These are phyloP conservation scores for Penicillium paradoxum DNA, from an alignment of 495 filamentous ascomycete genomes.

Conservation along the genomic window DNA sequence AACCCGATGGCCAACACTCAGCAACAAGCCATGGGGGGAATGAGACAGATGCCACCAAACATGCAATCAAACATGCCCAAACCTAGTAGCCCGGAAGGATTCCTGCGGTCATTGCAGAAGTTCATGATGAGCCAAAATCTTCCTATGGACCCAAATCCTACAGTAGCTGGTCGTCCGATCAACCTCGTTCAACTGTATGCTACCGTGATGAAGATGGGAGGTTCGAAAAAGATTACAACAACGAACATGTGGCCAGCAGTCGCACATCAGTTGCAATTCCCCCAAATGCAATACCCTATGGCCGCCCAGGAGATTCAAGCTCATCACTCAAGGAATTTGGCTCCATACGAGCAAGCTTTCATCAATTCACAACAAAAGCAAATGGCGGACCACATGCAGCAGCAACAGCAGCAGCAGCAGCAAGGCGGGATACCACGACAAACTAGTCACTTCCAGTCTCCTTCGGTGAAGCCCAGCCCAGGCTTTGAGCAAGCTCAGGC, in stretches of 20 bases:
- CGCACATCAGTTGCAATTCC: slow-evolving; percentile 62
- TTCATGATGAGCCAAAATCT: slow-evolving; percentile 69
- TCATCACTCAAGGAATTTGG: slow-evolving; percentile 70
- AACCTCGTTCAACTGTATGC: slow-evolving; percentile 71
- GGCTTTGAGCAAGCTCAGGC: slow-evolving; percentile 34
- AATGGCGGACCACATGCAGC: slow-evolving; percentile 42
- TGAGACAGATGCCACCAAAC: slow-evolving; percentile 59
- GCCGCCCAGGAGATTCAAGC: slow-evolving; percentile 63
- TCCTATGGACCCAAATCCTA: slow-evolving; percentile 64
- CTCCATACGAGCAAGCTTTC: slow-evolving; percentile 69
- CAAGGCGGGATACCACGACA: slow-evolving; percentile 27
- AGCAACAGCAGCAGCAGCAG: slow-evolving; percentile 48
- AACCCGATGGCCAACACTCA: slow-evolving; percentile 44
- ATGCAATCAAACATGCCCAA: slow-evolving; percentile 65
- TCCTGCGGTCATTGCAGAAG: slow-evolving; percentile 64
- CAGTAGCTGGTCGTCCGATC: slow-evolving; percentile 64
- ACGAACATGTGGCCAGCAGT: slow-evolving; percentile 68
- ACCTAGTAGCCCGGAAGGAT: slow-evolving; percentile 57
- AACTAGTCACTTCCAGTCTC: slow-evolving; percentile 38
- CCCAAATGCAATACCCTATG: slow-evolving; percentile 57
- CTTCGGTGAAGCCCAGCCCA: slow-evolving; percentile 28
- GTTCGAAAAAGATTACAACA: slow-evolving; percentile 66
- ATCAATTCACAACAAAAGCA: slow-evolving; percentile 54
- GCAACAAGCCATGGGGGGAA: slow-evolving; percentile 46
- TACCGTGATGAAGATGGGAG: slow-evolving; percentile 68